A percentile compares a stretch with the other conserved stretches of the same genome.
These are phyloP conservation scores for Colletotrichum sp. DNA, from an alignment of 2,329 filamentous ascomycete genomes.

Conservation along the genomic window DNA sequence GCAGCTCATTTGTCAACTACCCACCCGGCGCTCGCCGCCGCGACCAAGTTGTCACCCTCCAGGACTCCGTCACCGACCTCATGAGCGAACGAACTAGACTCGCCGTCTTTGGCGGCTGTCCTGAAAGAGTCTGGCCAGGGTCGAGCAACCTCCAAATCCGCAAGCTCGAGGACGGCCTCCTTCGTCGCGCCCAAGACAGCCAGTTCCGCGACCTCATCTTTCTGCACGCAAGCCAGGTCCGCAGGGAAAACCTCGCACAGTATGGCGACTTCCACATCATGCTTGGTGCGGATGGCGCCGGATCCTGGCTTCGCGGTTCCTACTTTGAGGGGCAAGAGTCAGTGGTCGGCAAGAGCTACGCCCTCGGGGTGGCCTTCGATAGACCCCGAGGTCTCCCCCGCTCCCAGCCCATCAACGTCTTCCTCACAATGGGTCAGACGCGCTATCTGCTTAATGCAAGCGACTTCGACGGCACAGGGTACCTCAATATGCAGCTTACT, in stretches of 20 bases:
- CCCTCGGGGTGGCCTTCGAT: constrained; percentile 20
- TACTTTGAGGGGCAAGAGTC: constrained; percentile 39
- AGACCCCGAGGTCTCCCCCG: constrained; percentile 37
- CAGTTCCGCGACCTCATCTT: constrained; percentile 35
- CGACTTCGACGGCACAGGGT: constrained; percentile 35
- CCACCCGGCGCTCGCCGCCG: constrained; percentile 23
- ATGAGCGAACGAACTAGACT: background rate
- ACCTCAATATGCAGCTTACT: constrained; percentile 33
- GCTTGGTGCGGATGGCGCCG: constrained; percentile 39
- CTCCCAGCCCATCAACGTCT: constrained; percentile 39
- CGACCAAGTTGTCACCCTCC: background rate
- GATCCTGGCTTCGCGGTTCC: constrained; percentile 37
- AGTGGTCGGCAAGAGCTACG: constrained; percentile 37
- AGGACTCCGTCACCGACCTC: background rate
- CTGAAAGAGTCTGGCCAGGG: constrained; percentile 39
- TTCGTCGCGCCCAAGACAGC: constrained; percentile 35
- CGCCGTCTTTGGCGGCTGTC: constrained; percentile 27
- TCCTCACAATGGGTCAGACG: constrained; percentile 40
- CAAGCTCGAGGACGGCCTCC: constrained; percentile 40
- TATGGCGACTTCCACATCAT: constrained; percentile 40
- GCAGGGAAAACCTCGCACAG: constrained; percentile 30
- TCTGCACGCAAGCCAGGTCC: constrained; percentile 35
- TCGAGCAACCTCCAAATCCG: constrained; percentile 42
- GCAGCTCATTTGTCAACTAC: constrained; percentile 29
- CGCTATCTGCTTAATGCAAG: constrained; percentile 40